Conservation (phyloP, 441 rosid species). For the Jatropha podagrica region DNA sequence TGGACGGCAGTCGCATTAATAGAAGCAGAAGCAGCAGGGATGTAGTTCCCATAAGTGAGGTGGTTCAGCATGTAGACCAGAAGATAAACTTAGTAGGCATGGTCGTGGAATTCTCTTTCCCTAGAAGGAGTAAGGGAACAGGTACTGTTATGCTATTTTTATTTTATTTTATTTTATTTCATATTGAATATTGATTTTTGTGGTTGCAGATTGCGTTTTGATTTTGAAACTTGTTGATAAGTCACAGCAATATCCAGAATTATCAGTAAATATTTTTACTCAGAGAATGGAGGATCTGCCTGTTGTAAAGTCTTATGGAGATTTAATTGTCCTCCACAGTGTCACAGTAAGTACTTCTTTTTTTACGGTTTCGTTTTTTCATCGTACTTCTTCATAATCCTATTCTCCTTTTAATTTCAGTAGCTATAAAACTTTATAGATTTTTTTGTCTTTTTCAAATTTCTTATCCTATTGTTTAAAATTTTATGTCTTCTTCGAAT, state of each 20-base stretch:
- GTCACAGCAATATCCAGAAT: neutral
- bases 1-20: too few relatives aligned
- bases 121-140: conserved; percentile 13
- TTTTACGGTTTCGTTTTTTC: too few relatives aligned
- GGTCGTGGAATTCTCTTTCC: conserved; percentile 22
- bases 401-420: too few relatives aligned
- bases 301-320: conserved; percentile 10
- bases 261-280: conserved; percentile 20
- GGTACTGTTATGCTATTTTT: neutral
- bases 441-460: neutral
- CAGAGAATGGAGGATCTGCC: conserved; percentile 17
- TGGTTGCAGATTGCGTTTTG: conserved; percentile 15
- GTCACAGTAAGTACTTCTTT: conserved; percentile 11
- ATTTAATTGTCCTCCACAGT: conserved; percentile 22
- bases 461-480: neutral
- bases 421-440: too few relatives aligned
- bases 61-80: neutral
- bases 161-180: neutral
- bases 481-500: neutral
- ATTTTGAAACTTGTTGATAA: conserved; percentile 23
- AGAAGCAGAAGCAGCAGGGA: neutral
- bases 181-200: neutral
- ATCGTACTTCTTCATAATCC: too few relatives aligned
- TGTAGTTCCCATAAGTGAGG: neutral
- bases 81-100: conserved; percentile 16